phyloP scores from a whole-genome alignment of 208 protist species.

The Acanthamoeba triangularis region DNA sequence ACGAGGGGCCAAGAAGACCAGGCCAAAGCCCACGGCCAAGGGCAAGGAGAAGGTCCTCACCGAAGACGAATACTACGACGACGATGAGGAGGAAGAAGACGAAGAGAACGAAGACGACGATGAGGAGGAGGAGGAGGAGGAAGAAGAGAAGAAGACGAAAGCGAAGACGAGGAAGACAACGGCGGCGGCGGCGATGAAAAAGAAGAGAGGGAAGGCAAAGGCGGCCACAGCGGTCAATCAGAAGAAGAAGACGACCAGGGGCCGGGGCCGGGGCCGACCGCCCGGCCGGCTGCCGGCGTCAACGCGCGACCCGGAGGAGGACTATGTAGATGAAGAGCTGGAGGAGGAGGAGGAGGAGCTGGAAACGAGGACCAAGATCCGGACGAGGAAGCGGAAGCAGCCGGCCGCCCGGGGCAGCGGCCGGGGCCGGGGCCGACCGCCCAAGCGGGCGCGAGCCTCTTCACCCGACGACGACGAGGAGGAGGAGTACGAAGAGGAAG shows the following conservation, averaged over 20 bases:
- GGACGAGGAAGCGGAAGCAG: no score
- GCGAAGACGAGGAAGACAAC: not conserved
- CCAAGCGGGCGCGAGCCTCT: not conserved
- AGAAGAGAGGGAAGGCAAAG: not conserved
- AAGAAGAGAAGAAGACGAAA: not conserved
- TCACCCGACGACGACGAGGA: not conserved
- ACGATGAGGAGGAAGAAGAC: constrained; percentile 10
- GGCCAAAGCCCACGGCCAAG: not conserved
- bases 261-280: no score
- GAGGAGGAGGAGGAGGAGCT: no score
- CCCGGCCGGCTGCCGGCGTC: no score
- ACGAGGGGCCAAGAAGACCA: not conserved
- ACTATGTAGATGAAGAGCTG: not conserved
- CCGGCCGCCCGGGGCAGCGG: not conserved
- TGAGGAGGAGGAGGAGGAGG: not conserved
- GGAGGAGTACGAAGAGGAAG: not conserved
- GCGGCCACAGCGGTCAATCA: not conserved
- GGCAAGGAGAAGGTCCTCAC: not conserved
- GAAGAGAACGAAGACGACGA: not conserved
- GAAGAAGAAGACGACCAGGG: not conserved
- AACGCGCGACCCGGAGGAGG: not conserved
- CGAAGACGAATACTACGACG: not conserved
- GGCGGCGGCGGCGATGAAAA: not conserved
- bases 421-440: not conserved
- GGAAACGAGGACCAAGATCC: no score